A percentile compares a stretch with the other conserved stretches of the same genome.
These are phyloP conservation scores for Ascocoryne sarcoides DNA, from an alignment of 2,329 filamentous ascomycete genomes.

Conservation along the genomic window DNA sequence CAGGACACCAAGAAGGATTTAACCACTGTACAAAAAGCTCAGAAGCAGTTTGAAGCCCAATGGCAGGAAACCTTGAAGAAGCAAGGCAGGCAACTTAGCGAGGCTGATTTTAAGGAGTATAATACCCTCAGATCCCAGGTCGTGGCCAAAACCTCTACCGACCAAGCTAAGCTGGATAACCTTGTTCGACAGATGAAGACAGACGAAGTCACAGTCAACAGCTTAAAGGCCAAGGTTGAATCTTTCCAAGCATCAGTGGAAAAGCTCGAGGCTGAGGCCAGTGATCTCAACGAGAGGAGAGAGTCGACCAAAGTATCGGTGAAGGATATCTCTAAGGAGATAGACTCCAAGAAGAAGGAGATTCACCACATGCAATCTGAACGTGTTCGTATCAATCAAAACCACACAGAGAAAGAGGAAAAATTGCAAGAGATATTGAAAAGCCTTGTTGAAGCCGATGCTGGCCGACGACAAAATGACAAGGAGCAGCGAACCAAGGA, in stretches of 20 bases:
- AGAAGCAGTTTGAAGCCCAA: conserved; percentile 79
- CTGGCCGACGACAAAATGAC: conserved; percentile 76
- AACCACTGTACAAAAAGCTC: conserved; percentile 77
- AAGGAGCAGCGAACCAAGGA: conserved; percentile 74
- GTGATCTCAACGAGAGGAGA: conserved; percentile 60
- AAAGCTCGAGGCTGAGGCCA: conserved; percentile 64
- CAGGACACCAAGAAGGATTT: conserved; percentile 74
- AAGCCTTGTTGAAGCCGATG: conserved; percentile 77
- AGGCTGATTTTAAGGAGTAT: conserved; percentile 83
- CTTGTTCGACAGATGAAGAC: conserved; percentile 84
- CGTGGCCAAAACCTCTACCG: conserved; percentile 69
- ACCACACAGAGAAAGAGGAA: conserved; percentile 82
- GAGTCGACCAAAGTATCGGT: conserved; percentile 51
- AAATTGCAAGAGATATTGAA: conserved; percentile 74
- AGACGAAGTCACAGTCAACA: conserved; percentile 84
- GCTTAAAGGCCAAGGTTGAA: conserved; percentile 80
- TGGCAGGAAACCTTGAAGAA: conserved; percentile 79
- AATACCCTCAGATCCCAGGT: conserved; percentile 77
- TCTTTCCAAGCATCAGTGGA: conserved; percentile 64
- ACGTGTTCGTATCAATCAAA: conserved; percentile 69
- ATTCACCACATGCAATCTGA: conserved; percentile 81
- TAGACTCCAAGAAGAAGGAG: conserved; percentile 82
- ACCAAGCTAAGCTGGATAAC: conserved; percentile 77
- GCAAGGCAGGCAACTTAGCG: conserved; percentile 77
- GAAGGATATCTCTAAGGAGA: conserved; percentile 64